Base-by-base conservation (phyloP, 495 filamentous ascomycete species). In the Beverwykella pulmonaria region DNA sequence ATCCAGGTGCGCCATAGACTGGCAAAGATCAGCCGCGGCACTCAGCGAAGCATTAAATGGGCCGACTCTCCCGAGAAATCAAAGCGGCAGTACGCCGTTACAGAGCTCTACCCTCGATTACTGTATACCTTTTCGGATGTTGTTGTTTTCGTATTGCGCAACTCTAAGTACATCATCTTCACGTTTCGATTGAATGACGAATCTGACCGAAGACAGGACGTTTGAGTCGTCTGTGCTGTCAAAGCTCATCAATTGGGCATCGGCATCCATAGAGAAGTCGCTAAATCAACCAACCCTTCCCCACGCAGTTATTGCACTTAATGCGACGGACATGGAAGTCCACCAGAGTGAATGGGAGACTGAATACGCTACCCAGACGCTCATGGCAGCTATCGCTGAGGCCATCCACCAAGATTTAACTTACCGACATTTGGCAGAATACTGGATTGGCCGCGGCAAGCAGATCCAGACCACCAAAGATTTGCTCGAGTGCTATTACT, bases 231-330 rank as follows among this genome's bases (percentile, higher is more conserved):
- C 25, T 20, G 81, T 81, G 0, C 66, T 81, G 15, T 64, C 76
- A 27, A 79, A 78, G 54, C 71, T 85, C 4, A 71, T 84, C 19
- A 69, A 79, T 23, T 80, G 78, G 77, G 79, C 76, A 8, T 63
- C 72, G 1, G 67, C 74, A 17, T 69, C 75, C 1, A 49, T 86
- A 27, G 82, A 86, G 68, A 82, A 78, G 52, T 85, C 84, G 1
- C 69, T 79, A 39, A 84, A 85, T 57, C 85, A 87, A 57, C 82
- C 83, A 0, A 76, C 75, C 1, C 71, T 85, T 17, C 84, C 84
- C 1, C 84, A 86, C 64, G 79, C 77, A 10, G 78, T 87, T 36
- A 82, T 87, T 39, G 81, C 76, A 0, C 71, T 86, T 3, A 86
- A 86, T 70, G 80, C 79, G 0, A 78, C 77, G 0, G 80, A 84